A percentile compares a stretch with the other conserved stretches of the same genome.
These are phyloP conservation scores for Parascedosporium putredinis DNA, from an alignment of 2,329 filamentous ascomycete genomes.

Conservation along the genomic window DNA sequence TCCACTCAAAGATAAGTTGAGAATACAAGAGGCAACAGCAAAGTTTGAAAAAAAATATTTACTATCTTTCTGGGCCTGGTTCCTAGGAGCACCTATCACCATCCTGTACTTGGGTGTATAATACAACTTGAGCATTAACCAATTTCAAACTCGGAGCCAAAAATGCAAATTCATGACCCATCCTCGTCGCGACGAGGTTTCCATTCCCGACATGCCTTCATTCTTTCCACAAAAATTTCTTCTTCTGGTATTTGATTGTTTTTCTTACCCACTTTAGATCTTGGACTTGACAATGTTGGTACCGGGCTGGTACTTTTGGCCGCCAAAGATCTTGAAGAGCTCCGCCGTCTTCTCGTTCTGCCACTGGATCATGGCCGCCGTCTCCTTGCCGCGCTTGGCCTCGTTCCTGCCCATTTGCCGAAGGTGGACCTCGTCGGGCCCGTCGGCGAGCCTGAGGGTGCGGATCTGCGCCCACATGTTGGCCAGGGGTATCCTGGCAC, in stretches of 20 bases:
- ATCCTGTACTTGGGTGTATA: neutral
- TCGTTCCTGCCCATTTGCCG: conserved; percentile 73
- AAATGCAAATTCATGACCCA: conserved; percentile 3
- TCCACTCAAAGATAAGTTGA: too few species aligned
- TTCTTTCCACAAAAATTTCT: too few species aligned
- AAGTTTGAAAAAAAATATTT: too few species aligned
- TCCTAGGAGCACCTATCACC: neutral
- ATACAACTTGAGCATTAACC: neutral
- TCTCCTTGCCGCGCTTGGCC: conserved; percentile 56
- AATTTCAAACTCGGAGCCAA: neutral
- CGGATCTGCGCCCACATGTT: conserved; percentile 71
- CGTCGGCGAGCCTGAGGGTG: conserved; percentile 80
- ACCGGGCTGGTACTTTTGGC: conserved; percentile 37
- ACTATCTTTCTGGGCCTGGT: neutral
- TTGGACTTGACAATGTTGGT: conserved; percentile 38
- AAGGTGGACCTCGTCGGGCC: conserved; percentile 90
- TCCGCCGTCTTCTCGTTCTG: conserved; percentile 57
- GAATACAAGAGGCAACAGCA: too few species aligned
- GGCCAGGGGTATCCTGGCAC: conserved; percentile 86
- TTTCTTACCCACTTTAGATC: conserved; percentile 24
- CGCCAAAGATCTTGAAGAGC: conserved; percentile 50
- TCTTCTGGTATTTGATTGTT: too few species aligned
- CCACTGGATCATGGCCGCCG: conserved; percentile 49
- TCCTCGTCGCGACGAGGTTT: too few species aligned
- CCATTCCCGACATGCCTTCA: too few species aligned